Evolutionary conservation across 768 basidiomycete species (phyloP), one percentile per base, ranked within the genome.

Genomic region (Phanerodontia chrysosporium): DNA sequence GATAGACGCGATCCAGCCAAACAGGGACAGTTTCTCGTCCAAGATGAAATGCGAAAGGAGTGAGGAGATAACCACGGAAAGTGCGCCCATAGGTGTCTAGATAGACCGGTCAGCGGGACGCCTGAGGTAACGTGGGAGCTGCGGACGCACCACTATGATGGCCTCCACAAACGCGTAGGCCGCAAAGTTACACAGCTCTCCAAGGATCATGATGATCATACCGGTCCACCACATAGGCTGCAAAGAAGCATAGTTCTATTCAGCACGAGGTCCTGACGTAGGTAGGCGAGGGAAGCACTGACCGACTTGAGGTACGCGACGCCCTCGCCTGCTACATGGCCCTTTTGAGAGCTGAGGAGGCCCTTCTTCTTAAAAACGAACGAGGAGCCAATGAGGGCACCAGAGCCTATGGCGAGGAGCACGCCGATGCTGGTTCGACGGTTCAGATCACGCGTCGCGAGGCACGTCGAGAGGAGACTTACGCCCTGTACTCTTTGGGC

Each of bases 11-110:
- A 96, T 79, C 93, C 94, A 96, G 57, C 95, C 95, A 69, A 98
- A 97, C 71, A 96, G 89, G 22, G 89, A 89, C 32, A 98, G 82
- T 49, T 77, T 89, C 72, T 96, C 95, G 45, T 93, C 86, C 65
- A 98, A 86, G 75, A 97, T 87, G 66, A 95, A 80, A 45, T 92
- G 93, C 6, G 94, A 93, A 18, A 96, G 77, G 32, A 95, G 89
- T 55, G 94, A 91, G 70, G 89, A 95, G 62, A 97, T 79, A 64
- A 98, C 95, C 62, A 98, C 95, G 10, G 92, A 94, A 51, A 98
- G 81, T 4, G 94, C 93, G 30, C 95, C 95, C 65, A 98, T 82
- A 1, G 95, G 95, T 48, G 95, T 97, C 86, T 88, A 61, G n/a
- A n/a, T 57, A 22, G 46, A 1, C 16, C 9, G 13, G 48, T 49